Evolutionary conservation across 164 flowering plant species (phyloP).

Genomic region (Vitis labrusca): DNA sequence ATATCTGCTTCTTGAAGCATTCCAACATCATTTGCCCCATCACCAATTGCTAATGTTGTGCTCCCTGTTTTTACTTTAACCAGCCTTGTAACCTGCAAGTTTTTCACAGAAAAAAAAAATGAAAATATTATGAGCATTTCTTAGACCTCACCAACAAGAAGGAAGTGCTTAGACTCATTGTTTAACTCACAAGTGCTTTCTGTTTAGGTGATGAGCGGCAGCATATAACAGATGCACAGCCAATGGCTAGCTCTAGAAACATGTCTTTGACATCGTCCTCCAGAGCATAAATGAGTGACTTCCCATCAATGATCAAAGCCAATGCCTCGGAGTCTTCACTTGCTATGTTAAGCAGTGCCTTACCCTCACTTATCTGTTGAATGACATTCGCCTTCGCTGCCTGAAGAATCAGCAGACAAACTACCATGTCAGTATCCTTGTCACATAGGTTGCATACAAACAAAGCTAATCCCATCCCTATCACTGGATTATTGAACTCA

Average conservation of each 20-base stretch:
- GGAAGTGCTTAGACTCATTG: not conserved
- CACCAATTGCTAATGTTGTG: slow-evolving; percentile 73
- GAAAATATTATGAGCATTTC: not conserved
- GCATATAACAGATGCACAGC: slow-evolving; percentile 67
- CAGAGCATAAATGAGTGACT: slow-evolving; percentile 52
- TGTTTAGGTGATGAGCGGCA: slow-evolving; percentile 67
- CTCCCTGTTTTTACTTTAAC: slow-evolving; percentile 51
- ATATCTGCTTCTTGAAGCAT: slow-evolving; percentile 89
- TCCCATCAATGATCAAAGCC: slow-evolving; percentile 64
- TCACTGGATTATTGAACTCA: too few species aligned
- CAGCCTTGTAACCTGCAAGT: slow-evolving; percentile 59
- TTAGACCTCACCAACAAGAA: not conserved
- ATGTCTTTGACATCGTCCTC: slow-evolving; percentile 45
- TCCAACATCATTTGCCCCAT: slow-evolving; percentile 87
- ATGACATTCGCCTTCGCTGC: slow-evolving; percentile 42
- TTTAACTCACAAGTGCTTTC: slow-evolving; percentile 51
- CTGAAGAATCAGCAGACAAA: slow-evolving; percentile 21
- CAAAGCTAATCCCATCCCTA: not conserved
- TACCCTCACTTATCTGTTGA: slow-evolving; percentile 38
- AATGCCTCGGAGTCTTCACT: slow-evolving; percentile 39
- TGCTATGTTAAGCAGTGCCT: slow-evolving; percentile 24
- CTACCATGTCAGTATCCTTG: not conserved
- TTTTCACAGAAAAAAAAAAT: too few species aligned
- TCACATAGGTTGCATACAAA: not conserved
- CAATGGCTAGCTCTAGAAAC: slow-evolving; percentile 51